A percentile compares a stretch with the other conserved stretches of the same genome.
Evolutionary conservation across 305 asterid genomes (phyloP).

Genomic region (Solanum hybrid): DNA sequence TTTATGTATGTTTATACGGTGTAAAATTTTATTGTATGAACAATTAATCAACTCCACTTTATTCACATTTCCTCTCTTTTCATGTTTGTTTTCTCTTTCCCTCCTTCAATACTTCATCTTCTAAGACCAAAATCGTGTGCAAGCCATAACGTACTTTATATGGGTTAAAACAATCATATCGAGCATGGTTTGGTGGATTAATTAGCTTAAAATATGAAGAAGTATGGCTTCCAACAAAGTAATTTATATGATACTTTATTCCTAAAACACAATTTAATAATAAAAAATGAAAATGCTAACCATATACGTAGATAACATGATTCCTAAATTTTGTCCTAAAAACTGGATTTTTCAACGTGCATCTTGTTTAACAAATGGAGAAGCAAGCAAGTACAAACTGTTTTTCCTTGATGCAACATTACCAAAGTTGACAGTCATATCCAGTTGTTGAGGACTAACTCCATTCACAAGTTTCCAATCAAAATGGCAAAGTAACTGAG

Average conservation of each 20-base stretch:
- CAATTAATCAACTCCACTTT: neutral
- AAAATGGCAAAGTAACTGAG: slow-evolving; percentile 26
- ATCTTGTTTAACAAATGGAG: neutral
- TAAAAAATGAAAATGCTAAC: neutral
- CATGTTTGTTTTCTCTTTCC: neutral
- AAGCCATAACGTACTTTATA: neutral
- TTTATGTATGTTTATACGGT: neutral
- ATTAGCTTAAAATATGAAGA: neutral
- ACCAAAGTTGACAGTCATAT: slow-evolving; percentile 19
- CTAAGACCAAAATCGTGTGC: neutral
- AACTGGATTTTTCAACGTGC: neutral
- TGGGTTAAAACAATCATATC: neutral
- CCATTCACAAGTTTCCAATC: slow-evolving; percentile 22
- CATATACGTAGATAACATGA: neutral
- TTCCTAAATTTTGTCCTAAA: no score
- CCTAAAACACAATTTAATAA: neutral
- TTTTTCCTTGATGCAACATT: slow-evolving; percentile 5
- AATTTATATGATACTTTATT: neutral
- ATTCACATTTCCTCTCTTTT: neutral
- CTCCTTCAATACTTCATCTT: neutral
- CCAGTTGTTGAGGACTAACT: neutral
- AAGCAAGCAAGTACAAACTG: neutral
- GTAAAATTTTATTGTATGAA: no score
- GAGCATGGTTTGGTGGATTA: neutral
- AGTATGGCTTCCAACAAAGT: neutral